Evolutionary conservation across 2,329 filamentous ascomycete genomes (phyloP), one percentile per base, ranked within the genome.

Genomic region (Aspergillus brasiliensis): DNA sequence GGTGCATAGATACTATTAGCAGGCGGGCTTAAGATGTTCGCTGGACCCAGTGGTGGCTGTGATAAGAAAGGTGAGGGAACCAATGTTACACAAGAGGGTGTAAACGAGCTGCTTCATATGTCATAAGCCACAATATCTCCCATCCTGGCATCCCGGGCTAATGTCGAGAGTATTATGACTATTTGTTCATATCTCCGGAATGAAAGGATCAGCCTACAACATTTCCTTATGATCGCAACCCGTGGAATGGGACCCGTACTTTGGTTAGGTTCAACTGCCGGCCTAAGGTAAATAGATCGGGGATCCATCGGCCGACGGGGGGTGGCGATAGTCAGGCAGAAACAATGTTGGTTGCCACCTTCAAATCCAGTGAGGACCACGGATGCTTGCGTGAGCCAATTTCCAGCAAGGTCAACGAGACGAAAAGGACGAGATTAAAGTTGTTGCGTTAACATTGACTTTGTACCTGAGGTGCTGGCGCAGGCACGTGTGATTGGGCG

Each of bases 401-500:
- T 40, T 55, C 27, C 52, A n/a, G 46, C 8, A 28, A 10, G 46
- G 23, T 17, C 3, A 10, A 28, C 15, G n/a, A 49, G 46, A 49
- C 25, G 25, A 21, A 28, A 7, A 48, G 44, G 27, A n/a, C 46
- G n/a, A 31, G 46, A 49, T 49, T 49, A 49, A 27, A 49, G 46
- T 49, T 49, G 15, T 27, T 34, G 46, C 15, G 25, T 27, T 31
- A 25, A 49, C 46, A 49, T 49, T 28, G 46, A 31, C 46, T 49
- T 49, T 49, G 46, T 49, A 25, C 46, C 46, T 49, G 46, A 49
- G 46, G 46, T 49, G 46, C n/a, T 13, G 46, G 25, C n/a, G 8
- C 17, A 27, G 52, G 52, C 52, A 55, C 52, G 52, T 55, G 52
- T 55, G 27, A 55, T 54, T 54, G 51, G 52, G 46, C 52, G 52